Percentiles rank a stretch among this genome's conserved stretches.
Conservation (phyloP, 192 early-diverging fungal genomes). For the Phycomyces nitens region DNA sequence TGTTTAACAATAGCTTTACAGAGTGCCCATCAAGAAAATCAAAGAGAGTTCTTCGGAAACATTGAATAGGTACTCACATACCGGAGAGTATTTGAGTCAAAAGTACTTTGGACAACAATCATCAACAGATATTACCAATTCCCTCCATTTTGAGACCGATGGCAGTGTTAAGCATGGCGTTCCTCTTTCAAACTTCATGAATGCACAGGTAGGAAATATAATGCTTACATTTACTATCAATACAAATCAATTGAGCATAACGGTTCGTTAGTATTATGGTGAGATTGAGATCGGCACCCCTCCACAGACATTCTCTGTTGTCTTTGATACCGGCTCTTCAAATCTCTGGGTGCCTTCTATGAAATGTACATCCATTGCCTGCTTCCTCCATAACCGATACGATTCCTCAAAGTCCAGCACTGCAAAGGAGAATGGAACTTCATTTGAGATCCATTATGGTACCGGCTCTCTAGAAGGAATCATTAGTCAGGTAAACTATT, state of each 20-base stretch:
- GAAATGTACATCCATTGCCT: slow-evolving; percentile 89
- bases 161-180: slow-evolving; percentile 63
- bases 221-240: not conserved
- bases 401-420: slow-evolving; percentile 77
- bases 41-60: slow-evolving; percentile 56
- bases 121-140: slow-evolving; percentile 28
- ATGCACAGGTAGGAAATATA: slow-evolving; percentile 61
- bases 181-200: slow-evolving; percentile 89
- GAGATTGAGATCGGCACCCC: slow-evolving; percentile 87
- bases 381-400: slow-evolving; percentile 86
- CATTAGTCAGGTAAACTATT: slow-evolving; percentile 50
- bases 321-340: slow-evolving; percentile 92
- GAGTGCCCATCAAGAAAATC: slow-evolving; percentile 65
- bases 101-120: slow-evolving; percentile 65
- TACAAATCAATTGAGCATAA: slow-evolving; percentile 16
- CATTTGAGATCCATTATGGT: slow-evolving; percentile 93
- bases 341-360: slow-evolving; percentile 97
- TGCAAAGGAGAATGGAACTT: slow-evolving; percentile 84
- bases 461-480: slow-evolving; percentile 92
- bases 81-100: slow-evolving; percentile 66
- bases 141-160: slow-evolving; percentile 46
- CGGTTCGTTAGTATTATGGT: slow-evolving; percentile 76
- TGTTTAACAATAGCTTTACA: slow-evolving; percentile 16
- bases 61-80: slow-evolving; percentile 58
- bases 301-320: slow-evolving; percentile 87